Evolutionary conservation across 2,329 filamentous ascomycete genomes (phyloP), one percentile per base, ranked within the genome.

Genomic region (Berkeleyomyces basicola): DNA sequence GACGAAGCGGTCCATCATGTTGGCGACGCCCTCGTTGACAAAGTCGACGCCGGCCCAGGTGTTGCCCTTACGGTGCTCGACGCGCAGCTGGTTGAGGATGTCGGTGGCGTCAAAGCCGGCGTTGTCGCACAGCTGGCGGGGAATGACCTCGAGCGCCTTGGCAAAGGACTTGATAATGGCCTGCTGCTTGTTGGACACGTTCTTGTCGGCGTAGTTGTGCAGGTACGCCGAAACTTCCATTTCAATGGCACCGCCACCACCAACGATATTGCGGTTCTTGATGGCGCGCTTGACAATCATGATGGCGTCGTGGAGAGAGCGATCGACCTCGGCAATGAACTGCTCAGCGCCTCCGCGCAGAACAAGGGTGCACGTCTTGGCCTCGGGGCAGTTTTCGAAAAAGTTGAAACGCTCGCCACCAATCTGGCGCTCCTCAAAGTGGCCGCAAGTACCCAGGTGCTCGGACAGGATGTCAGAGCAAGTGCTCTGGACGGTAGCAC

Each of bases 221-320:
- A 99, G 83, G 76, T 96, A 95, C 46, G 90, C 87, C 5, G 91
- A 96, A 61, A 97, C 75, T 74, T 97, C 93, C 92, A 99, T 97
- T 79, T 99, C 93, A 70, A 81, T 85, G 16, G 93, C 92, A 72
- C 93, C 93, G 69, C 93, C 93, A 69, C 93, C 93, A 55, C 91
- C 93, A 36, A 99, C 93, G 67, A 99, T 96, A 72, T 83, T 88
- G 71, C 86, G 86, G 79, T 97, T 95, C 78, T 89, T 90, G 75
- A 97, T 90, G 37, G 93, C 90, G 66, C 95, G 90, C 83, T 97
- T 97, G 72, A 99, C 93, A 70, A 99, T 96, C 93, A 99, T 99
- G 76, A 99, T 97, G 69, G 93, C 93, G 71, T 99, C 93, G 79
- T 99, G 93, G 68, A 99, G 82, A 72, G 90, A 96, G 67, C 93